phyloP scores from a whole-genome alignment of 129 eudicot species.

The Flaveria trinervia region DNA sequence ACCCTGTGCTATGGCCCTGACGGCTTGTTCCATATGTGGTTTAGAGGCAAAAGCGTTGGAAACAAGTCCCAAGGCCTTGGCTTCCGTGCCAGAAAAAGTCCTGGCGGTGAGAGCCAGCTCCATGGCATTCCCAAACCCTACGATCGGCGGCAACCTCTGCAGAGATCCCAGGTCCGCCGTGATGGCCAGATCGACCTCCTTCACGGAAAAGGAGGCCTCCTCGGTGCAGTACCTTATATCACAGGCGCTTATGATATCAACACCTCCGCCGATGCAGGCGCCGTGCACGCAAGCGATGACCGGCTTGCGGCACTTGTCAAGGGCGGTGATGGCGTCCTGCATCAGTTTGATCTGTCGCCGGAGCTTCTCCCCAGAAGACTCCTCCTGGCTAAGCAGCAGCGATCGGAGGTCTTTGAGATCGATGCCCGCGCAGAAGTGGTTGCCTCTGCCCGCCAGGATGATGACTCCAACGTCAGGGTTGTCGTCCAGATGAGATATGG shows the following conservation, averaged over 20 bases:
- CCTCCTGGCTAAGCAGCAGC: conserved; percentile 46
- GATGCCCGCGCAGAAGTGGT: conserved; percentile 85
- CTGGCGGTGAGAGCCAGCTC: conserved; percentile 82
- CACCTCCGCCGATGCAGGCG: conserved; percentile 80
- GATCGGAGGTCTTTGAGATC: conserved; percentile 49
- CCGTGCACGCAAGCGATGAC: conserved; percentile 76
- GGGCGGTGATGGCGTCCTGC: conserved; percentile 67
- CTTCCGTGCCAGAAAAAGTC: conserved; percentile 63
- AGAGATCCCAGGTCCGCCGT: conserved; percentile 91
- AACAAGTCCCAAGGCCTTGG: conserved; percentile 69
- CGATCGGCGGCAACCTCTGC: conserved; percentile 79
- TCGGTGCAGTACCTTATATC: conserved; percentile 66
- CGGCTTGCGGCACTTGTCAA: conserved; percentile 86
- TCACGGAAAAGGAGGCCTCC: conserved; percentile 67
- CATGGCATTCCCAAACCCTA: conserved; percentile 83
- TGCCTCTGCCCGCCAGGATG: conserved; percentile 62
- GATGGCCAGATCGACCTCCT: conserved; percentile 87
- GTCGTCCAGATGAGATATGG: conserved; percentile 63
- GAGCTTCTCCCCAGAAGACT: conserved; percentile 41
- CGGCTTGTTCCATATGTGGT: conserved; percentile 54
- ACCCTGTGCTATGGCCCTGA: conserved; percentile 60
- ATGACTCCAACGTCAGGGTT: conserved; percentile 65
- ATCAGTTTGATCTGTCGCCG: conserved; percentile 50
- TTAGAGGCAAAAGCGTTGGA: conserved; percentile 50
- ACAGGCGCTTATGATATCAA: conserved; percentile 78